Base-by-base conservation (phyloP, 75 land plant genomes). In the Azolla pinnata region DNA sequence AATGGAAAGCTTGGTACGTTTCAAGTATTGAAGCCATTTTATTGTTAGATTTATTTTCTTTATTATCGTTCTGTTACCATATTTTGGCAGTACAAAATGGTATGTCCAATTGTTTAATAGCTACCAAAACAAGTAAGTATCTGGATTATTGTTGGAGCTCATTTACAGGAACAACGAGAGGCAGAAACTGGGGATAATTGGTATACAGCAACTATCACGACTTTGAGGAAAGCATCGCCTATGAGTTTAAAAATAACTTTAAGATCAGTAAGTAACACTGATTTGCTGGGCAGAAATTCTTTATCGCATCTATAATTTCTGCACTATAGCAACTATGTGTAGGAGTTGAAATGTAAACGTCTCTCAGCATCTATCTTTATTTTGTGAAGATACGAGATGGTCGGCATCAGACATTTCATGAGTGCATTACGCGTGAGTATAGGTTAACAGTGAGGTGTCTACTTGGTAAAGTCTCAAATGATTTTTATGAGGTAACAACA, bases 171-270 rank as follows among this genome's bases (percentile, higher is more conserved):
- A 60, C 44, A 35, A 12, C 79, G 69, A 59, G 73, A 67, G 52
- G 33, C 38, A 52, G 49, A 60, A 0, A 59, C 34, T 9, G 31
- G 26, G 18, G 85, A 84, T 56, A 70, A 62, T 30, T 87, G 88
- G 88, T 72, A 81, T 27, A 26, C 33, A 25, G 26, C 55, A 28
- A 68, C 88, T 26, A 64, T 84, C 63, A 48, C 65, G 48, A 63
- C 76, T 31, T 33, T 87, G 51, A 75, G 72, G 66, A 76, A 68
- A 46, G 92, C 92, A 72, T 87, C 92, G 4, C 88, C 92, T 0
- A 71, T 62, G 17, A 84, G 92, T 56, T 79, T 87, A 17, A 87
- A 84, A 60, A 78, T 87, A 45, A 62, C 85, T 54, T 66, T 87
- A 21, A 80, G 75, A 81, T 81, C 85, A 69, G 92, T 87, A 71